phyloP scores from a whole-genome alignment of 2,329 filamentous ascomycete species.

The Polychaeton citri region DNA sequence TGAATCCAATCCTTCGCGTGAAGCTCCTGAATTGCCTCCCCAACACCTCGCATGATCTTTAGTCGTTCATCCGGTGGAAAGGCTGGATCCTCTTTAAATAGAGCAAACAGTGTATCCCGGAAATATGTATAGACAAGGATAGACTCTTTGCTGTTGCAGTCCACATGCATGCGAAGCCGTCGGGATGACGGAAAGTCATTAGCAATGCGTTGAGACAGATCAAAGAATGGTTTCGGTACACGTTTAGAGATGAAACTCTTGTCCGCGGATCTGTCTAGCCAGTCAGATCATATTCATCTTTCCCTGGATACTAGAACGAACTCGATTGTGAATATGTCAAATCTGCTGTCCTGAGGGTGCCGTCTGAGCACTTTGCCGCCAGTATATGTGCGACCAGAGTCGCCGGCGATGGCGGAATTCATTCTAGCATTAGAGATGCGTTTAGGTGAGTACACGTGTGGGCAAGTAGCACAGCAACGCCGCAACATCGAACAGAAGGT shows the following conservation, averaged over 20 bases:
- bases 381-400: conserved; percentile 25
- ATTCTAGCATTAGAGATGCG: conserved; percentile 16
- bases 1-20: conserved; percentile 25
- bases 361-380: conserved; percentile 19
- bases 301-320: too few species aligned
- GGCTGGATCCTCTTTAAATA: conserved; percentile 20
- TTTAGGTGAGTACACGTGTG: not conserved
- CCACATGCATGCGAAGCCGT: conserved; percentile 24
- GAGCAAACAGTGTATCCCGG: conserved; percentile 19
- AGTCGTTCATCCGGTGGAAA: conserved; percentile 18
- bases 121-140: conserved; percentile 26
- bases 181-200: conserved; percentile 18
- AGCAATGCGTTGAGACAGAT: conserved; percentile 21
- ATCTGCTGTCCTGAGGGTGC: conserved; percentile 14
- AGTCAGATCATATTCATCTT: conserved; percentile 2
- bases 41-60: conserved; percentile 21
- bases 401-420: conserved; percentile 21
- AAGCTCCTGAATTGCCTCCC: conserved; percentile 24
- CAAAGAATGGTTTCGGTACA: conserved; percentile 18
- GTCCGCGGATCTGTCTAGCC: conserved; percentile 16
- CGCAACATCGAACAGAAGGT: too few species aligned
- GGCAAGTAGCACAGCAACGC: too few species aligned
- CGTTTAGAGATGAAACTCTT: conserved; percentile 23
- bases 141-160: conserved; percentile 21
- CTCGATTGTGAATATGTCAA: conserved; percentile 24